Evolutionary conservation across 202 grass and related monocot genomes (phyloP), one percentile per base, ranked within the genome.

Genomic region (Cymbopogon flexuosus): DNA sequence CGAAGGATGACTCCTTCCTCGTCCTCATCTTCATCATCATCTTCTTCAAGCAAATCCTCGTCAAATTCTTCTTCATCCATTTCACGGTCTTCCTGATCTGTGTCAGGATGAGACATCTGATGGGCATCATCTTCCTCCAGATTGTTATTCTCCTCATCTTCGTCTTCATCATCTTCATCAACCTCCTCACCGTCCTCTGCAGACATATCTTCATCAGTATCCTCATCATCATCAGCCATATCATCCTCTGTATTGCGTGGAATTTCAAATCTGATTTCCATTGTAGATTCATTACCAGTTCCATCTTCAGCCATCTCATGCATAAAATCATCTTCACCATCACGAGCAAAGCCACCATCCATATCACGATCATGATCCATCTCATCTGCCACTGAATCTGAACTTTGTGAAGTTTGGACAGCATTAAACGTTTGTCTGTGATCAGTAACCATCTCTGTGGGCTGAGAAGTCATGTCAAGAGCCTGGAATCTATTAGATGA

Each of bases 61-160:
- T 98, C 95, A 89, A 98, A 98, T 65, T 93, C 92, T 75, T 98
- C 95, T 80, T 99, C 96, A 76, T 99, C 96, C 79, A 99, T 96
- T 71, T 99, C 96, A 78, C 85, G 96, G 36, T 99, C 96, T 87
- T 99, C 92, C 79, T 94, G 92, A 77, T 99, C 96, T 24, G 92
- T 93, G 70, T 93, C 96, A 52, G 92, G 85, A 85, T 99, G 96
- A 75, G 93, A 94, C 68, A 93, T 93, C 45, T 84, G 92, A 83
- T 90, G 92, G 41, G 85, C 85, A 79, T 95, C 96, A 42, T 95
- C 96, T 75, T 96, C 93, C 79, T 96, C 92, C 73, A 93, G 76
- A 56, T 99, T 93, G 65, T 95, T 91, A 68, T 92, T 89, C 77
- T 95, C 90, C 23, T 94, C 90, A 59, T 91, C 93, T 2, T 91